Base-by-base conservation (phyloP, 2,329 filamentous ascomycete genomes). In the Colletotrichum tofieldiae region DNA sequence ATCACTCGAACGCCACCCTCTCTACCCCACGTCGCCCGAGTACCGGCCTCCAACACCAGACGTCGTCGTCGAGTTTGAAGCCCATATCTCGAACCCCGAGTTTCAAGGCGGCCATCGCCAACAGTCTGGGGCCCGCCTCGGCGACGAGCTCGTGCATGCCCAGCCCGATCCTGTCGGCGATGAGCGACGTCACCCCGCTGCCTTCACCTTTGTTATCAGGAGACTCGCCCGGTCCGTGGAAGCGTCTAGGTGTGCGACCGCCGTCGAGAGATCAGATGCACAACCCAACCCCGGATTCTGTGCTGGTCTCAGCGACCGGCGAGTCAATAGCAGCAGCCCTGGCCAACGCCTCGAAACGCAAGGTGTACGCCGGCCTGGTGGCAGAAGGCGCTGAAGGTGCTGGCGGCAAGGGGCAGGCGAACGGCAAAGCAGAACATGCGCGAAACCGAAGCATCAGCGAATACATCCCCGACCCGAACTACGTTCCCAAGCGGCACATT, bases 371-470 rank as follows among this genome's bases (percentile, higher is more conserved):
- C 29, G 84, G 84, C 16, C 81, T 90, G 29, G 78, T 80, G 41
- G 77, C 79, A 45, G 79, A 81, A 65, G 76, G 77, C 56, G 68
- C 74, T 3, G 78, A 79, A 54, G 75, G 55, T 11, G 29, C 65
- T 5, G 65, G 64, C 39, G 80, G 23, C 75, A 81, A 56, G 76
- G 79, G 59, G 63, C 73, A 64, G 23, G 32, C 35, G 16, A 60
- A 51, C 26, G 55, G 75, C 39, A 61, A 76, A 66, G 66, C 72
- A 65, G 77, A 75, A 70, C 75, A 73, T 67, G 76, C 86, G 16
- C 89, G 93, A 71, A 95, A 96, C 80, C 89, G 95, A 77, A 98
- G 95, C 81, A 85, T 96, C 35, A 98, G 95, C 84, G 95, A 98
- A 75, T 98, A 97, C 81, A 88, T 91, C 0, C 94, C 95, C 2